A percentile compares a stretch with the other conserved stretches of the same genome.
Evolutionary conservation across 345 rosid species (phyloP).

Genomic region (Nasturtium officinale): DNA sequence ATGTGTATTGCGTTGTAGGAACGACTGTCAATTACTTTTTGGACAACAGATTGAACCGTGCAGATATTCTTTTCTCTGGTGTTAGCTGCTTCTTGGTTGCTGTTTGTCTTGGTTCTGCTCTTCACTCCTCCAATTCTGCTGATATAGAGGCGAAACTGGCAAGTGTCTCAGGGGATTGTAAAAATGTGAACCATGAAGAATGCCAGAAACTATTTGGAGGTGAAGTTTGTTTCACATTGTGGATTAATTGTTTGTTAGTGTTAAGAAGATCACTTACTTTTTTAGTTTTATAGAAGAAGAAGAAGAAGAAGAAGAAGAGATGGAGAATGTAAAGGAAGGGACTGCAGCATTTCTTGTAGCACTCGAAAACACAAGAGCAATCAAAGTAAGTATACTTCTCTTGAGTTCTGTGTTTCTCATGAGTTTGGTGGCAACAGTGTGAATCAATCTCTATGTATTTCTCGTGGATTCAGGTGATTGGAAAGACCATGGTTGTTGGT

Average conservation of each 20-base stretch:
- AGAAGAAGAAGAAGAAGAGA: conserved; percentile 51
- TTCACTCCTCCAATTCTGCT: conserved; percentile 73
- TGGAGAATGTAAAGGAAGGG: conserved; percentile 58
- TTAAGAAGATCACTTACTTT: conserved; percentile 35
- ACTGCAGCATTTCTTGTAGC: conserved; percentile 61
- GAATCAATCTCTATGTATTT: background rate
- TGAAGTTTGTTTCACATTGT: conserved; percentile 1
- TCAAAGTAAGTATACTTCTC: conserved; percentile 55
- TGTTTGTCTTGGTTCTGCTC: conserved; percentile 73
- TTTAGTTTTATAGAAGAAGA: conserved; percentile 5
- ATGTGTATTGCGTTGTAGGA: conserved; percentile 44
- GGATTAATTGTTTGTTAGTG: conserved; percentile 10
- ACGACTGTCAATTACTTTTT: conserved; percentile 84
- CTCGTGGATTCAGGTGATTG: conserved; percentile 63
- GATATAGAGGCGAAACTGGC: conserved; percentile 67
- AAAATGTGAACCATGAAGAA: conserved; percentile 15
- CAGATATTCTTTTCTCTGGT: conserved; percentile 77
- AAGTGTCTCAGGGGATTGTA: conserved; percentile 19
- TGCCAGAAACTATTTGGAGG: conserved; percentile 31
- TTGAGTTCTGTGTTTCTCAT: conserved; percentile 5
- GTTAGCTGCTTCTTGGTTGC: conserved; percentile 84
- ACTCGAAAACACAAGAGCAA: conserved; percentile 69
- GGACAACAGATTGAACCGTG: conserved; percentile 73
- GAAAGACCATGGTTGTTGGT: conserved; percentile 64
- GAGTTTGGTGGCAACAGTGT: background rate